Conservation (phyloP, 192 early-diverging fungal species). For the Entomortierella parvispora region DNA sequence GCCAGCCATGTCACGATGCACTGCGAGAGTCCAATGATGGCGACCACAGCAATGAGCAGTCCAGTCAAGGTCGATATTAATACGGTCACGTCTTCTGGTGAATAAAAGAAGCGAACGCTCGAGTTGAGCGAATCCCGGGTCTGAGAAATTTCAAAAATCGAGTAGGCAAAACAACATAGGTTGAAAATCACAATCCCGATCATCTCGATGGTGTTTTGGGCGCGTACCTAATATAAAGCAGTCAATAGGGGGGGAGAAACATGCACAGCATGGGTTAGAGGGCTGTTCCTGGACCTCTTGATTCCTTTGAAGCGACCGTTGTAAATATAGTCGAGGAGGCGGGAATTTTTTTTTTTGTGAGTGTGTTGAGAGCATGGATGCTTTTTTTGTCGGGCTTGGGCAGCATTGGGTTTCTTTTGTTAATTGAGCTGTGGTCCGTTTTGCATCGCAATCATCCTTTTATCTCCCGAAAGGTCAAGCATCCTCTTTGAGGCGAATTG, state of each 20-base stretch:
- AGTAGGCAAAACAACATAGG: conserved; percentile 69
- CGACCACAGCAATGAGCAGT: conserved; percentile 18
- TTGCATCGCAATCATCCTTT: too few relatives aligned
- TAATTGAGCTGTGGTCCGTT: too few relatives aligned
- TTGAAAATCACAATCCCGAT: conserved; percentile 76
- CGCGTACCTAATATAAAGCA: conserved; percentile 58
- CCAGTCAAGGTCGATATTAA: conserved; percentile 6
- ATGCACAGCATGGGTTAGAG: too few relatives aligned
- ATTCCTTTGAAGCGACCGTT: too few relatives aligned
- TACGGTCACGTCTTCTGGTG: background rate
- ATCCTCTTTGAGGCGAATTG: too few relatives aligned
- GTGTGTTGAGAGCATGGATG: too few relatives aligned
- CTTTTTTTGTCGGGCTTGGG: too few relatives aligned
- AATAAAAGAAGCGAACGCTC: conserved; percentile 9
- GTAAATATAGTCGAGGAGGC: too few relatives aligned
- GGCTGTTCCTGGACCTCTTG: too few relatives aligned
- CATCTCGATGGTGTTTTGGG: conserved; percentile 81
- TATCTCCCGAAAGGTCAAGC: too few relatives aligned
- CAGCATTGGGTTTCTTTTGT: too few relatives aligned
- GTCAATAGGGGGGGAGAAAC: background rate
- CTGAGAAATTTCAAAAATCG: conserved; percentile 74
- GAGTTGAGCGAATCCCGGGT: conserved; percentile 32
- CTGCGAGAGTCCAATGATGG: conserved; percentile 32
- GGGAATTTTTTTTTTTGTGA: too few relatives aligned
- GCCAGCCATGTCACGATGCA: conserved; percentile 41